Percentiles rank a stretch among this genome's conserved stretches.
These are phyloP conservation scores for Neophaeococcomyces mojaviensis DNA, from an alignment of 2,329 filamentous ascomycete species.

Conservation along the genomic window DNA sequence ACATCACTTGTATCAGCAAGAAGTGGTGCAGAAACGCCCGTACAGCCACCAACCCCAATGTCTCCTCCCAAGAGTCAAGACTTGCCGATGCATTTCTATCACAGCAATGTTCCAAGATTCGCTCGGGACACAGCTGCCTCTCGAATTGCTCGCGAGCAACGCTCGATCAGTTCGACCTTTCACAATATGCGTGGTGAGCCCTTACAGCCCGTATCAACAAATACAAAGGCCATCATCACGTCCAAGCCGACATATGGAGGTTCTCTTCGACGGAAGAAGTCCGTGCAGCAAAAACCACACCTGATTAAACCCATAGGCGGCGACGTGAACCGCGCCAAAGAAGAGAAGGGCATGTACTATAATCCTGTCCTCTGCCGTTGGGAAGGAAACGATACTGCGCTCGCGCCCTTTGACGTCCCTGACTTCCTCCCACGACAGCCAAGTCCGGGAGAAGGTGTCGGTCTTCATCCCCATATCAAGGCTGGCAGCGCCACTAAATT, in stretches of 20 bases:
- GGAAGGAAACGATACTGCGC: slow-evolving; percentile 91
- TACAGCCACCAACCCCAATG: slow-evolving; percentile 52
- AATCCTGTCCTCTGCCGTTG: slow-evolving; percentile 80
- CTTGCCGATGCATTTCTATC: slow-evolving; percentile 30
- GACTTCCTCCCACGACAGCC: slow-evolving; percentile 23
- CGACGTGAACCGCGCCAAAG: slow-evolving; percentile 70
- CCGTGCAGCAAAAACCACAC: slow-evolving; percentile 63
- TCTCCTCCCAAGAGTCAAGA: slow-evolving; percentile 42
- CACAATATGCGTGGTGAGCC: slow-evolving; percentile 37
- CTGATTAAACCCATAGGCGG: slow-evolving; percentile 78
- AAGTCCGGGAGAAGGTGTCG: slow-evolving; percentile 15
- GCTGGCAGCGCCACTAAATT: slow-evolving; percentile 24
- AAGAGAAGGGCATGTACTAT: slow-evolving; percentile 91
- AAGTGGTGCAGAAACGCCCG: slow-evolving; percentile 32
- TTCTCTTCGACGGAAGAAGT: slow-evolving; percentile 41
- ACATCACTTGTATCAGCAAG: slow-evolving; percentile 23
- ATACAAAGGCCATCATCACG: slow-evolving; percentile 49
- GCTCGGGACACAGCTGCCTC: slow-evolving; percentile 60
- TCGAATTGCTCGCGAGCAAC: slow-evolving; percentile 56
- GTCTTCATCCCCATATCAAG: slow-evolving; percentile 13
- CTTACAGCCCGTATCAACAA: slow-evolving; percentile 47
- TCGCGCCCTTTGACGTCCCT: slow-evolving; percentile 68
- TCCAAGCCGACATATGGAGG: slow-evolving; percentile 11
- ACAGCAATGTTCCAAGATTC: slow-evolving; percentile 45
- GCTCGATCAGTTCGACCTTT: slow-evolving; percentile 40